A percentile compares a stretch with the other conserved stretches of the same genome.
Evolutionary conservation across 306 rosid genomes (phyloP).

Genomic region (Ziziphus jujuba): DNA sequence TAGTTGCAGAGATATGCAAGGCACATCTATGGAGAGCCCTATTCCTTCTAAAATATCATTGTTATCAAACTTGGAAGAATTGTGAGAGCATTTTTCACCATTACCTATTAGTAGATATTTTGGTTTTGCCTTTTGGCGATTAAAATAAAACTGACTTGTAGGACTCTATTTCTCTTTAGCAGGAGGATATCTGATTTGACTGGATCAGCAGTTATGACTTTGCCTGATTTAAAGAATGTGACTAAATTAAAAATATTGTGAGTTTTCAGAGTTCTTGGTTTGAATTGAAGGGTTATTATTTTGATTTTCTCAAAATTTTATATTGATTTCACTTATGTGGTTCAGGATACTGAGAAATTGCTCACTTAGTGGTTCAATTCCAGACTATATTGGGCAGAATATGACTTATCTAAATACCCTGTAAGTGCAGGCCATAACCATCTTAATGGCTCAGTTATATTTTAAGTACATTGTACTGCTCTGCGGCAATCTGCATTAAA

Average conservation of each 20-base stretch:
- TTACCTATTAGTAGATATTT: no score
- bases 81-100: constrained; percentile 32
- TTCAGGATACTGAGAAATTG: constrained; percentile 72
- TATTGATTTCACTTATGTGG: constrained; percentile 22
- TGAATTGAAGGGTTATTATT: no score
- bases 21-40: constrained; percentile 30
- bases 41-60: constrained; percentile 28
- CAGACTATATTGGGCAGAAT: constrained; percentile 25
- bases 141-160: no score
- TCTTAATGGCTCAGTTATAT: no score
- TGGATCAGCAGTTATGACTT: constrained; percentile 47
- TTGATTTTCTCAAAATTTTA: no score
- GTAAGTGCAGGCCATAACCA: no score
- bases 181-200: constrained; percentile 82
- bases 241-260: constrained; percentile 39
- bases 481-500: no score
- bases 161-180: constrained; percentile 21
- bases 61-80: constrained; percentile 1
- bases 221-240: constrained; percentile 55
- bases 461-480: no score
- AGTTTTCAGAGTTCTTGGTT: constrained; percentile 34
- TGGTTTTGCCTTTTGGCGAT: no score
- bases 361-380: constrained; percentile 47
- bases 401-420: constrained; percentile 18
- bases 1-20: constrained; percentile 27